Evolutionary conservation across 2,329 filamentous ascomycete genomes (phyloP).

Genomic region (Fusarium sp.): DNA sequence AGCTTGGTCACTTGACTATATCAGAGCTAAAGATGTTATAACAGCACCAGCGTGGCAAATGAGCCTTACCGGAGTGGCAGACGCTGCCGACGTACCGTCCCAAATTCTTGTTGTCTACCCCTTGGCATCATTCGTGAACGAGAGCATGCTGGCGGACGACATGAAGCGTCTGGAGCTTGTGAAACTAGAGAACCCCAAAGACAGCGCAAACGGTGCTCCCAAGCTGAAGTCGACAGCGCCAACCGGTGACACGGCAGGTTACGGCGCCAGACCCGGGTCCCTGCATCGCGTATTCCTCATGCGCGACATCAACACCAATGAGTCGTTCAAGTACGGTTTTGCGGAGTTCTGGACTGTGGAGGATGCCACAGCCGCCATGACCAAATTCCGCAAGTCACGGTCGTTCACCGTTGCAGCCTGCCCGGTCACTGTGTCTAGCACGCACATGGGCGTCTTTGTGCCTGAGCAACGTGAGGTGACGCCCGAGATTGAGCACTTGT

Average conservation of each 20-base stretch:
- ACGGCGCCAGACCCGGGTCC: slow-evolving; percentile 79
- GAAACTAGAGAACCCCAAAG: slow-evolving; percentile 61
- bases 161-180: slow-evolving; percentile 77
- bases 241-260: slow-evolving; percentile 64
- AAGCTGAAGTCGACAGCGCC: slow-evolving; percentile 71
- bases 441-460: slow-evolving; percentile 87
- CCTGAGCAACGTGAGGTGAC: slow-evolving; percentile 71
- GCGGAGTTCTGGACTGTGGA: slow-evolving; percentile 82
- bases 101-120: slow-evolving; percentile 82
- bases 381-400: slow-evolving; percentile 76
- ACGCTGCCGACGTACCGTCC: slow-evolving; percentile 68
- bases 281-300: slow-evolving; percentile 81
- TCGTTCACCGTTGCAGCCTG: slow-evolving; percentile 83
- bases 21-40: not conserved
- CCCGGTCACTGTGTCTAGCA: slow-evolving; percentile 76
- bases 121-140: slow-evolving; percentile 75
- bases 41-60: slow-evolving; percentile 45
- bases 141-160: slow-evolving; percentile 77
- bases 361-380: slow-evolving; percentile 79
- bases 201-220: slow-evolving; percentile 56
- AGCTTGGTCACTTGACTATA: not conserved
- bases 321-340: slow-evolving; percentile 85
- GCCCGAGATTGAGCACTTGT: slow-evolving; percentile 68
- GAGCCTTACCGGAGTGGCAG: slow-evolving; percentile 59
- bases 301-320: slow-evolving; percentile 75